Conservation (phyloP, 2,329 filamentous ascomycete species). For the Pestalotiopsis sp. region DNA sequence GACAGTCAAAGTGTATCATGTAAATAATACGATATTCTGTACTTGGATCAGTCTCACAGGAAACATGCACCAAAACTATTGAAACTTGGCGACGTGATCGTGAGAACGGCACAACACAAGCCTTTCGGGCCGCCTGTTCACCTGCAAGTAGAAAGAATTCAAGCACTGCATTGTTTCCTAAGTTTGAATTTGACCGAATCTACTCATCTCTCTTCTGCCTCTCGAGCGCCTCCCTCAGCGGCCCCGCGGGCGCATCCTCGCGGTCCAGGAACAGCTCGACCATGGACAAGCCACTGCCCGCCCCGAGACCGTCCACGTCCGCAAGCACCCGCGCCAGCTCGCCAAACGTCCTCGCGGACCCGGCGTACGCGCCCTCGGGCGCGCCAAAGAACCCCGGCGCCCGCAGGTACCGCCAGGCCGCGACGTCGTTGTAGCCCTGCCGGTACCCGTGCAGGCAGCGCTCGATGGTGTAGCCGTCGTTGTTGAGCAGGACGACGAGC, state of each 20-base stretch:
- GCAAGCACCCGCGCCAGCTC: background rate
- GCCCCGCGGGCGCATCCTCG: constrained; percentile 32
- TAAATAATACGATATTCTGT: too few relatives aligned
- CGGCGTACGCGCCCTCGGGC: constrained; percentile 17
- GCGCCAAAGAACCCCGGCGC: constrained; percentile 52
- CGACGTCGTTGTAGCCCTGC: constrained; percentile 56
- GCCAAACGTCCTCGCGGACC: background rate
- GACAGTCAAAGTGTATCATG: too few relatives aligned
- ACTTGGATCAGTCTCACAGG: too few relatives aligned
- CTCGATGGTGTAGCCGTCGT: constrained; percentile 63
- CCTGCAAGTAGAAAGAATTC: too few relatives aligned
- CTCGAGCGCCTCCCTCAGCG: constrained; percentile 13
- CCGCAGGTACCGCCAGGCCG: constrained; percentile 54
- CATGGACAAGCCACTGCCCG: constrained; percentile 31
- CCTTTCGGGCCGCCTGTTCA: too few relatives aligned
- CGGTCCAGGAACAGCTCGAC: constrained; percentile 34
- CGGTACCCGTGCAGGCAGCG: constrained; percentile 57
- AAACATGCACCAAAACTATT: too few relatives aligned
- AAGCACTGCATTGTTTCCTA: background rate
- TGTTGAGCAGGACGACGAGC: constrained; percentile 58
- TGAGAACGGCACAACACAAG: too few relatives aligned
- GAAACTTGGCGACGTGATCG: too few relatives aligned
- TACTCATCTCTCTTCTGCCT: background rate
- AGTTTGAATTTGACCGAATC: too few relatives aligned
- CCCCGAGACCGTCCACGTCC: constrained; percentile 5